These are phyloP conservation scores for Xylaria castorea DNA, from an alignment of 495 filamentous ascomycete genomes.

Conservation along the genomic window DNA sequence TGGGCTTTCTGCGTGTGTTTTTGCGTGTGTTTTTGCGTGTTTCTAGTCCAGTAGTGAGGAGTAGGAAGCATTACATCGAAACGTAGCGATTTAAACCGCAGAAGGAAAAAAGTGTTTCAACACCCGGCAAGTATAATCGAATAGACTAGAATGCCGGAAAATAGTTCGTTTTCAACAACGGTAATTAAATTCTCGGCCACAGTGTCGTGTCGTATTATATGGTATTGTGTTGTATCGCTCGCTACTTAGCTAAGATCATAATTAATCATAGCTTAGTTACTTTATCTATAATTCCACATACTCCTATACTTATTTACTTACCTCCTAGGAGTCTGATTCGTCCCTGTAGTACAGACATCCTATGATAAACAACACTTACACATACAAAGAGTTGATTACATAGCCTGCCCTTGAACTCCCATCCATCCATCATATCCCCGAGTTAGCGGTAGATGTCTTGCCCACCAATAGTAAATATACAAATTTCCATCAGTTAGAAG, in stretches of 20 bases:
- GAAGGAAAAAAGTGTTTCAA: too few relatives aligned
- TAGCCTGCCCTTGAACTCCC: background rate
- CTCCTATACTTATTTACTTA: background rate
- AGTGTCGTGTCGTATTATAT: too few relatives aligned
- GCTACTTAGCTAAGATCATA: background rate
- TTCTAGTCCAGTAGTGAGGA: too few relatives aligned
- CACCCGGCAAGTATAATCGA: background rate
- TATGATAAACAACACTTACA: background rate
- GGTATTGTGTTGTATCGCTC: too few relatives aligned
- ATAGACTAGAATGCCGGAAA: background rate
- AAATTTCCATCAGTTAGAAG: conserved; percentile 15
- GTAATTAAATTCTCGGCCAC: too few relatives aligned
- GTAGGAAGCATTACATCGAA: too few relatives aligned
- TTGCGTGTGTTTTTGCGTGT: too few relatives aligned
- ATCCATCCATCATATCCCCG: background rate
- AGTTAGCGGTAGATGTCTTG: background rate
- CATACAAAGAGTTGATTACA: background rate
- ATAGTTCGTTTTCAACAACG: too few relatives aligned
- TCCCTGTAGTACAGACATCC: background rate
- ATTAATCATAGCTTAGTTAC: background rate
- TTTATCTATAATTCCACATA: too few relatives aligned
- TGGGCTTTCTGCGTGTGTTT: too few relatives aligned
- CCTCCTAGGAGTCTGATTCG: background rate
- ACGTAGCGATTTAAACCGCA: too few relatives aligned
- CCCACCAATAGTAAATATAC: background rate